Evolutionary conservation across 441 rosid genomes (phyloP).

Genomic region (Kokia cookei): DNA sequence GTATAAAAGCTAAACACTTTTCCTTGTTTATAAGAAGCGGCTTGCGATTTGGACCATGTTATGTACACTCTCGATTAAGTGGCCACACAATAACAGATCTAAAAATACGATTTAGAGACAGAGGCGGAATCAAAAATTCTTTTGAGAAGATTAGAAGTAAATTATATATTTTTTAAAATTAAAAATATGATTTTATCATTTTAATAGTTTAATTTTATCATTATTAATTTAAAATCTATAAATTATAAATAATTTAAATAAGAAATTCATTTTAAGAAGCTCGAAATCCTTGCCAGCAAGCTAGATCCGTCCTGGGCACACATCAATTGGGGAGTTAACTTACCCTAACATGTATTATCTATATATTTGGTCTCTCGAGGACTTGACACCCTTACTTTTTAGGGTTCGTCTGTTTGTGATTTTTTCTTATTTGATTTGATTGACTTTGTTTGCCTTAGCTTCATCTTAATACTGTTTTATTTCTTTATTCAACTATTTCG

Average conservation of each 20-base stretch:
- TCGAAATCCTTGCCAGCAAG: no score
- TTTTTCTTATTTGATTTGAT: slow-evolving; percentile 15
- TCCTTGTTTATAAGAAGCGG: slow-evolving; percentile 12
- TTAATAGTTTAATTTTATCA: no score
- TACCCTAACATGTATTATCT: slow-evolving; percentile 21
- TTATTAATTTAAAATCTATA: no score
- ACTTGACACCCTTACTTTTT: slow-evolving; percentile 37
- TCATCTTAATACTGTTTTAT: not conserved
- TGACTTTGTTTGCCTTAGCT: slow-evolving; percentile 2
- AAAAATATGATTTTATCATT: no score
- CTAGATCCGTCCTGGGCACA: slow-evolving; percentile 1
- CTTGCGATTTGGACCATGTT: slow-evolving; percentile 30
- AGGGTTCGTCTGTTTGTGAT: slow-evolving; percentile 19
- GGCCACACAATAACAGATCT: not conserved
- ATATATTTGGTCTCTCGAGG: slow-evolving; percentile 37
- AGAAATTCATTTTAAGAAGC: no score
- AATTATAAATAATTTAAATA: no score
- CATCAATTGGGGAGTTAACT: slow-evolving; percentile 16
- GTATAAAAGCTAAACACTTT: not conserved
- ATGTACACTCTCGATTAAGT: slow-evolving; percentile 1
- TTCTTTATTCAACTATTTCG: not conserved
- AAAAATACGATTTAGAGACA: rapidly evolving
- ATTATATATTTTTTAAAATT: no score
- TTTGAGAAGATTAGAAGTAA: no score
- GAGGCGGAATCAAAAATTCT: rapidly evolving